Evolutionary conservation across 2,329 filamentous ascomycete genomes (phyloP).

Genomic region (Remersonia thermophila): DNA sequence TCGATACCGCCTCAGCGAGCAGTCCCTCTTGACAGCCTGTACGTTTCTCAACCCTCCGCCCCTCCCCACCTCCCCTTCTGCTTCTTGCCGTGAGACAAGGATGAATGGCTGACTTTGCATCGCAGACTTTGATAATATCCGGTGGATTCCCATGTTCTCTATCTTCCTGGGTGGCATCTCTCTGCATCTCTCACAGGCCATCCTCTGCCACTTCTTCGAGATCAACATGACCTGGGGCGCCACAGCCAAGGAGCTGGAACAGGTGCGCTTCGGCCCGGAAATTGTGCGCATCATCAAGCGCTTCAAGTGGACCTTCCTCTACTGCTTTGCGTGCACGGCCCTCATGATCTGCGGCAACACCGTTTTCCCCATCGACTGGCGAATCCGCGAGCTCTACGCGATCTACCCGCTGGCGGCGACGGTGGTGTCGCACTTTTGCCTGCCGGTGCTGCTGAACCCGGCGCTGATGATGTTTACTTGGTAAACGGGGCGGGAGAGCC

Average conservation of each 20-base stretch:
- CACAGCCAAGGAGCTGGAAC: constrained; percentile 60
- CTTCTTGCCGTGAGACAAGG: no score
- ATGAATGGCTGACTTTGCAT: constrained; percentile 15
- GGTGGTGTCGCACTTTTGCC: constrained; percentile 41
- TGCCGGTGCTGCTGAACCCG: constrained; percentile 50
- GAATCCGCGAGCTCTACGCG: constrained; percentile 44
- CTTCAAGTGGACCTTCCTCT: constrained; percentile 43
- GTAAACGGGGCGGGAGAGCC: constrained; percentile 22
- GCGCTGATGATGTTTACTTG: constrained; percentile 52
- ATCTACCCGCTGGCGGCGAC: constrained; percentile 45
- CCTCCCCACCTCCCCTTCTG: constrained; percentile 51
- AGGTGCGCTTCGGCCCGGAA: constrained; percentile 44
- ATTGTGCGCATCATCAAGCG: constrained; percentile 40
- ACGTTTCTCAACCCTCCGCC: no score
- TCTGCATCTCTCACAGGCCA: constrained; percentile 67
- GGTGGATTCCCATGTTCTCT: constrained; percentile 61
- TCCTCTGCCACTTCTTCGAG: constrained; percentile 73
- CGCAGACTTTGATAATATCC: constrained; percentile 51
- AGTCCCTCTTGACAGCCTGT: constrained; percentile 25
- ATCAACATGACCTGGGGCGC: constrained; percentile 80
- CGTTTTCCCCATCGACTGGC: constrained; percentile 39
- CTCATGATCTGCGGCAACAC: constrained; percentile 37
- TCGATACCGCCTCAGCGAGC: constrained; percentile 58
- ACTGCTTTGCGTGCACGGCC: constrained; percentile 32
- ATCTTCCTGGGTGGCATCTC: constrained; percentile 76